Base-by-base conservation (phyloP, 1,284 basidiomycete species). In the Sanghuangporus sanghuang region DNA sequence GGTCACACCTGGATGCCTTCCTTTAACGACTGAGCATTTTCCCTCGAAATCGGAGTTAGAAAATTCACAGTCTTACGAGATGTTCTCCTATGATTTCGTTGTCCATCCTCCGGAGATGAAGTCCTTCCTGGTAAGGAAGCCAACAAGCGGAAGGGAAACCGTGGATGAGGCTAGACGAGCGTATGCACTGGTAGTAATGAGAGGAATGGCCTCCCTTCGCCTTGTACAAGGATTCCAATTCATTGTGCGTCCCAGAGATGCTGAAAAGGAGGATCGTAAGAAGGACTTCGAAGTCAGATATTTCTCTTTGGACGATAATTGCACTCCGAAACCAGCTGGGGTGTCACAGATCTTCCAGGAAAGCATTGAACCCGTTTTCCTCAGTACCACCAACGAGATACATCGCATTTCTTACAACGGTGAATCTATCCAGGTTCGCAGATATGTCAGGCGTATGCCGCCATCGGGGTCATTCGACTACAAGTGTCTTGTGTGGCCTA, bases 201-300 rank as follows among this genome's bases (percentile, higher is more conserved):
- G 90, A 38, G 95, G 94, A 58, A 96, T 98, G 92, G 91, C 93
- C 1, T 94, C 92, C 3, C 89, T 98, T 61, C 83, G 96, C 14
- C 81, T 99, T 7, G 86, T 90, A 6, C 95, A 98, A 73, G 96
- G 96, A n/a, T 99, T 98, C 75, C 96, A 99, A 73, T 94, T 98
- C 71, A 89, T 98, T 50, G 79, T 90, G 36, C 77, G 78, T 67
- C 75, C 84, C 27, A 65, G 57, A 36, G 69, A 69, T 12, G 74
- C 74, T 32, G 64, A 66, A 0, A 69, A 71, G 1, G 67, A 68
- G 11, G 64, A 62, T 16, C 76, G 77, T 59, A 65, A 35, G 59
- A 66, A 23, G 70, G 72, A 75, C 2, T 70, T 65, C 40, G 64
- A 68, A 0, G 63, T 79, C 49, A 86, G 83, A 71, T 85, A 81